phyloP scores from a whole-genome alignment of 108 stramenopile genomes.

The Phaeodactylum tricornutum region DNA sequence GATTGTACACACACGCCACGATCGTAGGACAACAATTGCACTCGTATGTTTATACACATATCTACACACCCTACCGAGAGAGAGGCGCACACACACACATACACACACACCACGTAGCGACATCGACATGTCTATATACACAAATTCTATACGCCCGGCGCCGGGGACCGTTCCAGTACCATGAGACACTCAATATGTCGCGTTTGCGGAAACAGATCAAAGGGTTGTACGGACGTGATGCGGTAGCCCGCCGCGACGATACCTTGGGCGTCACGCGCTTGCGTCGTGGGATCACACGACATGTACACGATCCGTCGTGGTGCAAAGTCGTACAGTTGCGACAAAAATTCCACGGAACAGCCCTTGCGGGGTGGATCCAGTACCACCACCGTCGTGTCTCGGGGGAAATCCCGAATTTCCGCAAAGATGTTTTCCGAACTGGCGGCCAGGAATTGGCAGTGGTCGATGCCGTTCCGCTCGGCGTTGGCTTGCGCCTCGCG shows the following conservation, averaged over 20 bases:
- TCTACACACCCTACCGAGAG: no score
- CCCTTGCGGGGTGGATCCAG: conserved; percentile 97
- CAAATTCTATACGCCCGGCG: no score
- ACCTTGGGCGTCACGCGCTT: conserved; percentile 88
- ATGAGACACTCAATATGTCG: conserved; percentile 96
- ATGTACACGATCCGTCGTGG: conserved; percentile 93
- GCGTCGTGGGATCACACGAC: conserved; percentile 92
- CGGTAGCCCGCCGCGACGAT: conserved; percentile 74
- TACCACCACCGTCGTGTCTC: conserved; percentile 84
- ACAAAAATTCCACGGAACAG: conserved; percentile 81
- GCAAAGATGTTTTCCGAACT: conserved; percentile 87
- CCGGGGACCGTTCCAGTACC: conserved; percentile 82
- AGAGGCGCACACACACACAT: no score
- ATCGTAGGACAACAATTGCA: no score
- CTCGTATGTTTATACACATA: no score
- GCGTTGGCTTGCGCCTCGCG: conserved; percentile 83
- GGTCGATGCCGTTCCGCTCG: conserved; percentile 55
- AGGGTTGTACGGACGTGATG: conserved; percentile 76
- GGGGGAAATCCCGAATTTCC: conserved; percentile 46
- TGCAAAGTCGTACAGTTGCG: conserved; percentile 77
- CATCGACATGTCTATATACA: no score
- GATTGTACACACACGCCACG: no score
- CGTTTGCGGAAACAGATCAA: conserved; percentile 95
- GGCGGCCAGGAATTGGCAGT: conserved; percentile 79
- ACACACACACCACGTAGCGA: no score